Percentiles rank a stretch among this genome's conserved stretches.
phyloP scores from a whole-genome alignment of 2,329 filamentous ascomycete species.

The Microcyclospora pomicola region DNA sequence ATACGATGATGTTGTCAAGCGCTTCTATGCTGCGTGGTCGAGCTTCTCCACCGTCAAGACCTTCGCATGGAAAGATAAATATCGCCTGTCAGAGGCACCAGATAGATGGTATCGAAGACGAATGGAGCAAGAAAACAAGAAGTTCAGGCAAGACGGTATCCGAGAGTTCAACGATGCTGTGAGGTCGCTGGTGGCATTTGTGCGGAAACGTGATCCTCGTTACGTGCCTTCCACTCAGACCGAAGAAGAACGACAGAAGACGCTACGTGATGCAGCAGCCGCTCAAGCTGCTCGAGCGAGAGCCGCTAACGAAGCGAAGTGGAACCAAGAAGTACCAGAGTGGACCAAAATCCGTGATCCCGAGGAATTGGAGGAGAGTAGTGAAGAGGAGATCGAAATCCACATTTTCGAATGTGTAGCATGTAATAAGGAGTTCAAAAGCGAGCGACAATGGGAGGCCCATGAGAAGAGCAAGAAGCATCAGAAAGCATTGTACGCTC shows the following conservation, averaged over 20 bases:
- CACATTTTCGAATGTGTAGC: slow-evolving; percentile 49
- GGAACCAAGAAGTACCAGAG: slow-evolving; percentile 52
- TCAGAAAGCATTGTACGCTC: slow-evolving; percentile 65
- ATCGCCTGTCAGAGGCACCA: slow-evolving; percentile 70
- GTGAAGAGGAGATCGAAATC: slow-evolving; percentile 35
- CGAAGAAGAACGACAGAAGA: slow-evolving; percentile 66
- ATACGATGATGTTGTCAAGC: slow-evolving; percentile 62
- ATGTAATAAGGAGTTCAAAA: slow-evolving; percentile 61
- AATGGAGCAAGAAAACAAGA: slow-evolving; percentile 94
- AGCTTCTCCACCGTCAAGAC: slow-evolving; percentile 72
- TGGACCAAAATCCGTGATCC: slow-evolving; percentile 55
- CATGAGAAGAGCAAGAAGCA: slow-evolving; percentile 98
- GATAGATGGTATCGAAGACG: slow-evolving; percentile 68
- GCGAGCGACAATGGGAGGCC: slow-evolving; percentile 77
- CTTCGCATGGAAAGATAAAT: slow-evolving; percentile 81
- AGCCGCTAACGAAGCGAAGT: slow-evolving; percentile 64
- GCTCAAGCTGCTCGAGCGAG: slow-evolving; percentile 74
- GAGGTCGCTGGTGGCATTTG: slow-evolving; percentile 70
- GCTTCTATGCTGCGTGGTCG: slow-evolving; percentile 71
- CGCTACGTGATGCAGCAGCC: slow-evolving; percentile 61
- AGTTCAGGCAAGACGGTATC: slow-evolving; percentile 64
- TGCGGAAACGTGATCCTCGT: slow-evolving; percentile 79
- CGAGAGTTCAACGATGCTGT: slow-evolving; percentile 90
- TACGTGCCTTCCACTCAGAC: slow-evolving; percentile 65
- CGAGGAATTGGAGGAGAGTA: slow-evolving; percentile 36